Evolutionary conservation across 2,329 filamentous ascomycete genomes (phyloP).

Genomic region (Aspergillus sp.): DNA sequence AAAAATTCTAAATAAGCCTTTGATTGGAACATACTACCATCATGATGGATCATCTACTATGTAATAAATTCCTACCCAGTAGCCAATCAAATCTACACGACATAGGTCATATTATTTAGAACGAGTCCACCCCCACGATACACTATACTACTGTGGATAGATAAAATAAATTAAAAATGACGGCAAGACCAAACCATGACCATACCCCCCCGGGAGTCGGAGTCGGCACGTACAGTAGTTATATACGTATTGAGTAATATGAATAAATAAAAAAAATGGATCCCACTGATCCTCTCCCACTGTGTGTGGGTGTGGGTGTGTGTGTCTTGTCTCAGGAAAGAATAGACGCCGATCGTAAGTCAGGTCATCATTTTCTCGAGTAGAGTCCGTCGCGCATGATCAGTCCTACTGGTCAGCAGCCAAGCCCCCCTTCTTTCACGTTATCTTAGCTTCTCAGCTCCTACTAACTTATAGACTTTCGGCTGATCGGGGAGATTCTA

Average conservation of each 20-base stretch:
- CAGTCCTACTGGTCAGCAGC: neutral
- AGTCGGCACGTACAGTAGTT: too few relatives aligned
- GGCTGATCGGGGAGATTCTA: neutral
- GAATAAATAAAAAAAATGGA: too few relatives aligned
- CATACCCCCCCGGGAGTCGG: too few relatives aligned
- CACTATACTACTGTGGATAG: too few relatives aligned
- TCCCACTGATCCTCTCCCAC: too few relatives aligned
- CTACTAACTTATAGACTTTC: too few relatives aligned
- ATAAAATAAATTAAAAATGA: too few relatives aligned
- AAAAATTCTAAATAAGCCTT: neutral
- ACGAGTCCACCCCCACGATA: neutral
- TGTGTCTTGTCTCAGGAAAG: too few relatives aligned
- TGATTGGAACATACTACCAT: neutral
- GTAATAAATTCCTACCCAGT: neutral
- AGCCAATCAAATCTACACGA: neutral
- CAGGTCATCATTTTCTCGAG: neutral
- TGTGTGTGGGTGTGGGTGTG: too few relatives aligned
- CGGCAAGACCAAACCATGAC: too few relatives aligned
- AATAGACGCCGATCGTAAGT: neutral
- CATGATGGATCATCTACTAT: neutral
- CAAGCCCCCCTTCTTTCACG: neutral
- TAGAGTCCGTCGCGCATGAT: neutral
- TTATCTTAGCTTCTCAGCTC: neutral
- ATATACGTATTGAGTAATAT: too few relatives aligned
- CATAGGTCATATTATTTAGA: neutral